Conservation (phyloP, 768 basidiomycete species). For the Suillus cothurnatus region DNA sequence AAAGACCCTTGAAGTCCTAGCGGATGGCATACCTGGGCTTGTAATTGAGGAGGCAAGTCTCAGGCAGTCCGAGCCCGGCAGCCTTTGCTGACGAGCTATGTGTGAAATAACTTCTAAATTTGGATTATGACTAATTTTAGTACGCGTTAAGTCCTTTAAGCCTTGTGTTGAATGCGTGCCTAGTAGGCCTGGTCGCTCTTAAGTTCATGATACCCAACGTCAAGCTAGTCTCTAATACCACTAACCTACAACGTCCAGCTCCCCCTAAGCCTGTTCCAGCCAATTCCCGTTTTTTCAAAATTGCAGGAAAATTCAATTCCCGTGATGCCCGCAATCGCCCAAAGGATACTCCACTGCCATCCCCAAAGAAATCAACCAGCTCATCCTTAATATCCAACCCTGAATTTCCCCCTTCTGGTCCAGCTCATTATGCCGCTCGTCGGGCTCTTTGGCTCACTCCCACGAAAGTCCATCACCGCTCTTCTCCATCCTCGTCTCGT, state of each 20-base stretch:
- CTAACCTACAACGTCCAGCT: conserved; percentile 5
- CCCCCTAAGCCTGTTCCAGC: background rate
- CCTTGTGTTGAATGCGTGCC: conserved; percentile 9
- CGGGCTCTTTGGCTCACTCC: conserved; percentile 60
- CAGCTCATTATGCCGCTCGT: conserved; percentile 62
- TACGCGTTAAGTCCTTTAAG: background rate
- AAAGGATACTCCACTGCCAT: conserved; percentile 4
- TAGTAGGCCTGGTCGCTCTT: conserved; percentile 2
- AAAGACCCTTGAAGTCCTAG: conserved; percentile 36
- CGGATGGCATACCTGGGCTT: conserved; percentile 17
- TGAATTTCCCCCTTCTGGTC: conserved; percentile 61
- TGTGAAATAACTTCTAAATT: conserved; percentile 12
- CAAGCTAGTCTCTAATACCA: conserved; percentile 9
- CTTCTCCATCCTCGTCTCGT: conserved; percentile 39
- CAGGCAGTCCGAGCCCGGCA: conserved; percentile 1
- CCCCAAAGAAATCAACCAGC: conserved; percentile 9
- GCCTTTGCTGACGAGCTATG: conserved; percentile 7
- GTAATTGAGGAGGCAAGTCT: conserved; percentile 1
- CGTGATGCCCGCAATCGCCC: conserved; percentile 6
- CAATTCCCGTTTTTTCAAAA: conserved; percentile 13
- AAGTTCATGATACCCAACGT: conserved; percentile 21
- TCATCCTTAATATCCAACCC: conserved; percentile 12
- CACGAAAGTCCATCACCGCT: conserved; percentile 18
- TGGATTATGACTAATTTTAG: background rate
- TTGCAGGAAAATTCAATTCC: conserved; percentile 11